Conservation (phyloP, 345 rosid genomes). For the Gossypium rotundifolium region DNA sequence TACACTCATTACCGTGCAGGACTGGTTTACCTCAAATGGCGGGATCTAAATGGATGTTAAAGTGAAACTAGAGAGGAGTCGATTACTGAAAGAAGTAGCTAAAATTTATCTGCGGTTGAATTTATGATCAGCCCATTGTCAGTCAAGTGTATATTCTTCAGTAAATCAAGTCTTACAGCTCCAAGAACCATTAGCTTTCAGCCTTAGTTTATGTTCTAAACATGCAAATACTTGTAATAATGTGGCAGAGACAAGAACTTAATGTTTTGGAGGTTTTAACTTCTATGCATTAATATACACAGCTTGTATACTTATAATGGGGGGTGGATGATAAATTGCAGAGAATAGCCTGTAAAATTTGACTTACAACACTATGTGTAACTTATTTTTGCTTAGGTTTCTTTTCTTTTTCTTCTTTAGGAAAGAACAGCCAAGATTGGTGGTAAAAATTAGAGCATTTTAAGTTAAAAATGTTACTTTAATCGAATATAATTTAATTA, state of each 20-base stretch:
- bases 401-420: no score
- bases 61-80: background rate
- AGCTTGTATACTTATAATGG: no score
- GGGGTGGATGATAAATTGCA: no score
- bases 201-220: background rate
- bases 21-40: conserved; percentile 76
- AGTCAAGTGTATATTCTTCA: background rate
- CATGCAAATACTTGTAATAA: background rate
- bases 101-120: background rate
- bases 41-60: conserved; percentile 71
- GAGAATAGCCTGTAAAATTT: background rate
- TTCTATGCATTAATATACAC: no score
- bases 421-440: no score
- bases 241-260: background rate
- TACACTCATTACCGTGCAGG: conserved; percentile 85
- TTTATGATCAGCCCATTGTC: background rate
- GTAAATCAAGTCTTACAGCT: background rate
- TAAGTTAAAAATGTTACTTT: no score
- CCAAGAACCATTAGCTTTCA: background rate
- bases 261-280: no score
- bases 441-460: no score
- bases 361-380: background rate
- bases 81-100: background rate
- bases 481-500: no score
- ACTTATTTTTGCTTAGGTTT: no score